Percentiles rank a stretch among this genome's conserved stretches.
phyloP scores from a whole-genome alignment of 2,329 filamentous ascomycete genomes.

The Pleurostoma richardsiae region DNA sequence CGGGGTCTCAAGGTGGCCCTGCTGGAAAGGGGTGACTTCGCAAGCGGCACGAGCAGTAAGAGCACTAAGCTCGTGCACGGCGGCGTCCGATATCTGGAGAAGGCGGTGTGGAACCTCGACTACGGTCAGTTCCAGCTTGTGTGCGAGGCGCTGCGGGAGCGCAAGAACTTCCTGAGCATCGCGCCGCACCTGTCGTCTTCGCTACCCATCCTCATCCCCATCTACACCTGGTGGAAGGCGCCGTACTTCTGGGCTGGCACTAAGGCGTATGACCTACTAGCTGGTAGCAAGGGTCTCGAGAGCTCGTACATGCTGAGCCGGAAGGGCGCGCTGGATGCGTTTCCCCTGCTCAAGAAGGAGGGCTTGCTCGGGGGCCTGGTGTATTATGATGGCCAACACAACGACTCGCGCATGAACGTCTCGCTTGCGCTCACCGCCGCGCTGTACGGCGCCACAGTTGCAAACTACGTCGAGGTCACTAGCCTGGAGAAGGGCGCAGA shows the following conservation, averaged over 20 bases:
- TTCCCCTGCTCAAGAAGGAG: slow-evolving; percentile 81
- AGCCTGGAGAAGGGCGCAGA: slow-evolving; percentile 67
- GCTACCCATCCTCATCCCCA: slow-evolving; percentile 71
- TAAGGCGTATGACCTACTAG: slow-evolving; percentile 81
- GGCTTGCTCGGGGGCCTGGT: slow-evolving; percentile 77
- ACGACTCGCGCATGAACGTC: slow-evolving; percentile 90
- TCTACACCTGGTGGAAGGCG: slow-evolving; percentile 73
- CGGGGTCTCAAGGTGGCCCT: slow-evolving; percentile 67
- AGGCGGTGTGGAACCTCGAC: slow-evolving; percentile 71
- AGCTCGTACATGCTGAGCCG: slow-evolving; percentile 83
- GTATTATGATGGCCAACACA: slow-evolving; percentile 90
- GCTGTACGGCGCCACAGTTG: slow-evolving; percentile 76
- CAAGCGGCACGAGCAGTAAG: slow-evolving; percentile 68
- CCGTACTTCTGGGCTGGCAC: slow-evolving; percentile 74
- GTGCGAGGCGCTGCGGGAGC: slow-evolving; percentile 67
- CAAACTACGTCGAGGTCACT: slow-evolving; percentile 81
- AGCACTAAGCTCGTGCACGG: slow-evolving; percentile 76
- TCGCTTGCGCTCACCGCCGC: slow-evolving; percentile 84
- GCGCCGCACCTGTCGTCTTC: slow-evolving; percentile 69
- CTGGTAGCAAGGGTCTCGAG: slow-evolving; percentile 82
- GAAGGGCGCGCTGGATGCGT: slow-evolving; percentile 80
- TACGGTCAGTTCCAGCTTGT: slow-evolving; percentile 69
- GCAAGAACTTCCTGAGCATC: slow-evolving; percentile 70
- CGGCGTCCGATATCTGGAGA: slow-evolving; percentile 69
- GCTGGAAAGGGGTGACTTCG: slow-evolving; percentile 70